Base-by-base conservation (phyloP, 2,329 filamentous ascomycete species). In the Sarocladiaceae sp. region DNA sequence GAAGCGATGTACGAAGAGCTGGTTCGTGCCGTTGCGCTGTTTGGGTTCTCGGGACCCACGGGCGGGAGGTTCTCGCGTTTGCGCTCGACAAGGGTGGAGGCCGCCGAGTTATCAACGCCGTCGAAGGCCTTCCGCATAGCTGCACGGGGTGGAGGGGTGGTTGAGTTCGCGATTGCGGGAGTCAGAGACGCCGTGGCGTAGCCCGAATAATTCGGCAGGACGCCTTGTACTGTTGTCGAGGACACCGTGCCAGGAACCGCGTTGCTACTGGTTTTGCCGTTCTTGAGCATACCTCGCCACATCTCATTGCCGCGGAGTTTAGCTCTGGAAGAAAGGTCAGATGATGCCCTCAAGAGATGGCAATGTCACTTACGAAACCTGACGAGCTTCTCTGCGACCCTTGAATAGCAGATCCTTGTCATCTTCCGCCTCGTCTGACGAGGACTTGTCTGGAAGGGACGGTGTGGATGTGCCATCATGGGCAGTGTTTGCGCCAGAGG, bases 191-290 rank as follows among this genome's bases (percentile, higher is more conserved):
- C 76, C 10, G 77, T 74, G 20, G 78, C 78, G 58, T 80, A 68
- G 17, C 78, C 77, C 10, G 69, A 63, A 52, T 78, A 80, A 28
- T 79, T 75, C 15, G 78, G 79, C 42, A 82, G 64, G 39, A 76
- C 71, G n/a, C 77, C 79, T 25, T 74, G 77, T 7, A 74, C 78
- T 12, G 77, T 81, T 40, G 73, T 76, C 3, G 78, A 75, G 2
- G 77, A 78, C 46, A 82, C 65, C 10, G 77, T 68, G 48, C 77
- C 69, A 11, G 75, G 74, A 40, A 75, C 66, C 7, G 64, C 73
- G 40, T 66, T 66, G 42, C 68, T 73, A 54, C 74, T 79, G 12
- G 76, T 66, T 31, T 76, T 71, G n/a, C 74, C 74, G 58, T 75
- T 78, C 63, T 75, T 79, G 58, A 78, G 60, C 66, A 80, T 71